Percentiles rank a stretch among this genome's conserved stretches.
These are phyloP conservation scores for Neurospora sp. DNA, from an alignment of 2,329 filamentous ascomycete species.

Conservation along the genomic window DNA sequence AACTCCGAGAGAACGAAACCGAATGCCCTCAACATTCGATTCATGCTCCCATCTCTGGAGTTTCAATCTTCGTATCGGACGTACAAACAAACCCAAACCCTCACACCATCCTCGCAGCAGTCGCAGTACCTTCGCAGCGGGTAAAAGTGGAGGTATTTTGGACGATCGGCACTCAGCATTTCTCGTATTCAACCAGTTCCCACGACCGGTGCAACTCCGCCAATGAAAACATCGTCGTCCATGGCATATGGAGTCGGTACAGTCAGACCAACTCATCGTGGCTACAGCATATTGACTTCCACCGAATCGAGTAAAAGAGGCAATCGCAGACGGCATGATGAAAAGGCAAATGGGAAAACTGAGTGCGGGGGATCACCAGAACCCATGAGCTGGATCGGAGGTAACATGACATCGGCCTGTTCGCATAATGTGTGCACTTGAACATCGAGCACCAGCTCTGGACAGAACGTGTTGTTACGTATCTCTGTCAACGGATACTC, in stretches of 20 bases:
- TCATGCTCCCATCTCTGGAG: neutral
- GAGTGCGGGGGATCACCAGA: neutral
- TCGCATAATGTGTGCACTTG: neutral
- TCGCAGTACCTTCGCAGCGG: neutral
- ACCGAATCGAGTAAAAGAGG: neutral
- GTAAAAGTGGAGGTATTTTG: neutral
- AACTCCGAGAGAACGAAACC: neutral
- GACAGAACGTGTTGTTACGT: neutral
- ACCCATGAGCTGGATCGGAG: neutral
- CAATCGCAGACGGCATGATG: neutral
- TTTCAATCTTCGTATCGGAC: neutral
- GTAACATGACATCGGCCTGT: neutral
- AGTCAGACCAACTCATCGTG: neutral
- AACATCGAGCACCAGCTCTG: neutral
- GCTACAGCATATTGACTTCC: neutral
- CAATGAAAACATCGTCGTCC: neutral
- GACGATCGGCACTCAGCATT: neutral
- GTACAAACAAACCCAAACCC: neutral
- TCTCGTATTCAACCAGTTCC: neutral
- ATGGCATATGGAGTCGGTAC: neutral
- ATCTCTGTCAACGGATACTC: neutral
- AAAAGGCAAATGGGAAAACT: neutral
- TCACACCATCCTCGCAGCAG: neutral
- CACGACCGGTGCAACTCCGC: neutral
- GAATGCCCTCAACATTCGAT: neutral